Percentiles rank a stretch among this genome's conserved stretches.
Evolutionary conservation across 371 early-diverging fungal species (phyloP).

Genomic region (Circinella umbellata): DNA sequence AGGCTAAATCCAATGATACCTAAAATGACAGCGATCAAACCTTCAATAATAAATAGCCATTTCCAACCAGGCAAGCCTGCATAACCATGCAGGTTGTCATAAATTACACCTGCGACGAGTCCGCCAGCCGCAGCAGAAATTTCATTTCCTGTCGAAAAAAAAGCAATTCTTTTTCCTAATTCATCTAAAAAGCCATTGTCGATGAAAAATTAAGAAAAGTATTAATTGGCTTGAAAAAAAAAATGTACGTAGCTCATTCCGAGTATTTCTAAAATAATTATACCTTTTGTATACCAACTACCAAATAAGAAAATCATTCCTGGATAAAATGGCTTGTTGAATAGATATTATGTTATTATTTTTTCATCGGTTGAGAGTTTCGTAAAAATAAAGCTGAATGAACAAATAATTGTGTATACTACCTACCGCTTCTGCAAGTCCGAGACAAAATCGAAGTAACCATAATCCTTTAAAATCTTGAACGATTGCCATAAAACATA

Average conservation of each 20-base stretch:
- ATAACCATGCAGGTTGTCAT: conserved; percentile 18
- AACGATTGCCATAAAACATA: background rate
- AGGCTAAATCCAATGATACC: conserved; percentile 23
- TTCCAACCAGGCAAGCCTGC: conserved; percentile 25
- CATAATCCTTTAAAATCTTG: background rate
- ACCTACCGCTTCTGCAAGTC: background rate
- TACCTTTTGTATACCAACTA: background rate
- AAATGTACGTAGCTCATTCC: too few species aligned
- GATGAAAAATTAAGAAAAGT: background rate
- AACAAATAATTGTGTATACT: background rate
- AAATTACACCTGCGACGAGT: conserved; percentile 21
- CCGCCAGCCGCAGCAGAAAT: conserved; percentile 9
- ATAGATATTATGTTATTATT: background rate
- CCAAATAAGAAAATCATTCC: background rate
- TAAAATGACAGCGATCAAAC: conserved; percentile 24
- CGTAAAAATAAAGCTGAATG: background rate
- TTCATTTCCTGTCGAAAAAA: background rate
- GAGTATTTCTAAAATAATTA: background rate
- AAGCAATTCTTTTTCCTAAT: background rate
- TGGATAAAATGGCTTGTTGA: background rate
- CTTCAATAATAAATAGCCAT: conserved; percentile 27
- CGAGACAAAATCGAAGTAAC: background rate
- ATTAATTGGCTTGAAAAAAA: too few species aligned
- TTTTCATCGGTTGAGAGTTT: too few species aligned
- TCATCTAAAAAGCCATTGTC: background rate